Percentiles rank a stretch among this genome's conserved stretches.
phyloP scores from a whole-genome alignment of 192 early-diverging fungal species.

The Haplosporangium gracile region DNA sequence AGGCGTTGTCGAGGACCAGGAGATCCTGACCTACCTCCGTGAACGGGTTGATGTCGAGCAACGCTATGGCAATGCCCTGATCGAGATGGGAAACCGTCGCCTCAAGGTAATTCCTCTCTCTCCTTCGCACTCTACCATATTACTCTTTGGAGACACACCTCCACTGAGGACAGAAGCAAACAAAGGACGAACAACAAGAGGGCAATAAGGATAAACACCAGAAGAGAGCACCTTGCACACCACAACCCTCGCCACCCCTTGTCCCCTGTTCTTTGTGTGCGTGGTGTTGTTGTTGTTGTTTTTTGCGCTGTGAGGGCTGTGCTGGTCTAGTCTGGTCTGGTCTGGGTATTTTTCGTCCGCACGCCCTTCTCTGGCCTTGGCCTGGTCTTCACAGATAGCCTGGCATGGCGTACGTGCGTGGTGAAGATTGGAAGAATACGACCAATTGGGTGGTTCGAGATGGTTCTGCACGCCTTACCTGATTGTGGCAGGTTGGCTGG shows the following conservation, averaged over 20 bases:
- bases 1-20: conserved; percentile 67
- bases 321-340: not conserved
- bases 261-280: not conserved
- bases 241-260: not conserved
- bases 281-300: too few relatives aligned
- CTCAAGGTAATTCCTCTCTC: conserved; percentile 19
- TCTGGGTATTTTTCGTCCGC: not conserved
- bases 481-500: not conserved
- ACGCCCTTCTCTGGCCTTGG: not conserved
- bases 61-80: conserved; percentile 53
- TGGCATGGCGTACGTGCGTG: not conserved
- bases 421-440: not conserved
- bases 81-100: conserved; percentile 48
- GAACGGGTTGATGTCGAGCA: conserved; percentile 65
- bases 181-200: conserved; percentile 18
- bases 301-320: not conserved
- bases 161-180: not conserved
- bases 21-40: conserved; percentile 64
- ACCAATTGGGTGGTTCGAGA: not conserved
- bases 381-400: not conserved
- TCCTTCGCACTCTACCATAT: not conserved
- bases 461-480: not conserved
- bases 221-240: not conserved
- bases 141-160: not conserved
- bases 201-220: not conserved